Conservation (phyloP, 1,139 yeast species). For the Hansenula lynferdii region DNA sequence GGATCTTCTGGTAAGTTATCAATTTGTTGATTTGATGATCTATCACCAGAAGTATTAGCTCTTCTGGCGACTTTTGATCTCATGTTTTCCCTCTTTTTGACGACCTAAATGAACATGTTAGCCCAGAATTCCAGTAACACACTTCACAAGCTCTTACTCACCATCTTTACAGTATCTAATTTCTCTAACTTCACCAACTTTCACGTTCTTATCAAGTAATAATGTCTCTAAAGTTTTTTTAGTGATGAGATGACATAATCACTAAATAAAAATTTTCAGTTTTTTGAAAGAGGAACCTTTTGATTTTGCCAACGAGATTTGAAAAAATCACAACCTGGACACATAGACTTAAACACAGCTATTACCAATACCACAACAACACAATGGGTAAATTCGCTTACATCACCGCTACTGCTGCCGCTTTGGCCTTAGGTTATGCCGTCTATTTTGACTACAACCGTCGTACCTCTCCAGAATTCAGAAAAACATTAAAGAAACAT, state of each 20-base stretch:
- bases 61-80: slow-evolving; percentile 35
- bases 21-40: slow-evolving; percentile 5
- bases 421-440: slow-evolving; percentile 70
- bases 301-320: background rate
- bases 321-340: background rate
- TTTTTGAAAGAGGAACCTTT: no score
- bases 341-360: background rate
- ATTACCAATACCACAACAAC: no score
- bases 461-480: slow-evolving; percentile 76
- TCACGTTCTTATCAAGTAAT: no score
- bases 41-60: slow-evolving; percentile 2
- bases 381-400: slow-evolving; percentile 27
- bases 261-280: slow-evolving; percentile 3
- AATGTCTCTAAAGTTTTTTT: background rate
- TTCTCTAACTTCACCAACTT: no score
- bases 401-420: slow-evolving; percentile 47
- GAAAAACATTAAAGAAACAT: slow-evolving; percentile 65
- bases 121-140: background rate
- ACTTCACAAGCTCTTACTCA: slow-evolving; percentile 4
- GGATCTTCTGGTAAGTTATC: slow-evolving; percentile 28
- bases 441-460: slow-evolving; percentile 89
- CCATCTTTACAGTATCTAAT: background rate
- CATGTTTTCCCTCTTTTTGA: slow-evolving; percentile 42
- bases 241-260: slow-evolving; percentile 2
- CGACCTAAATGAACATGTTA: slow-evolving; percentile 28